A percentile compares a stretch with the other conserved stretches of the same genome.
Evolutionary conservation across 345 rosid genomes (phyloP).

Genomic region (Boechera stricta): DNA sequence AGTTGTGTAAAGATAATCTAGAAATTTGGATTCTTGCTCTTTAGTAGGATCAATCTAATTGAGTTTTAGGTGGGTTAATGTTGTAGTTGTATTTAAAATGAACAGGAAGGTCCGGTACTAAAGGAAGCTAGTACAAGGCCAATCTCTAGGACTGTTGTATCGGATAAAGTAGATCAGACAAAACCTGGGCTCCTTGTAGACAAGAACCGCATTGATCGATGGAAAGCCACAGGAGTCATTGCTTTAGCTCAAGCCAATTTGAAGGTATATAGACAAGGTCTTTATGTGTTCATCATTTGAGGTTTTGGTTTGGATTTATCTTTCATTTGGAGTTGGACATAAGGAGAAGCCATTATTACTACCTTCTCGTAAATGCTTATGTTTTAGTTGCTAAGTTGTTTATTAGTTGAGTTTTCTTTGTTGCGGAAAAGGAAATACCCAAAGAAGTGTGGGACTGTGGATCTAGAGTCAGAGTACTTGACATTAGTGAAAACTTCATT

Average conservation of each 20-base stretch:
- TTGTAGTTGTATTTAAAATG: conserved; percentile 1
- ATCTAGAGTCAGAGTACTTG: conserved; percentile 64
- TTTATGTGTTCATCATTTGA: background rate
- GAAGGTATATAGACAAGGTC: conserved; percentile 55
- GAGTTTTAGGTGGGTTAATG: conserved; percentile 10
- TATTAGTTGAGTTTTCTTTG: conserved; percentile 16
- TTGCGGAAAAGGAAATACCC: conserved; percentile 63
- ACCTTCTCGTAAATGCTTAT: background rate
- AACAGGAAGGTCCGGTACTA: conserved; percentile 75
- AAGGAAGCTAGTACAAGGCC: conserved; percentile 64
- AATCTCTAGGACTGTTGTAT: conserved; percentile 52
- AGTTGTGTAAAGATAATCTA: background rate
- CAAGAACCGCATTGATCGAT: conserved; percentile 60
- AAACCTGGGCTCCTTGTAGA: conserved; percentile 47
- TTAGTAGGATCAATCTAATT: conserved; percentile 20
- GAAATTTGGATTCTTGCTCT: conserved; percentile 18
- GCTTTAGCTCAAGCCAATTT: conserved; percentile 70
- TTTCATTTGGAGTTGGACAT: background rate
- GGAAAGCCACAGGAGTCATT: conserved; percentile 81
- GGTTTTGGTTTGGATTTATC: conserved; percentile 21
- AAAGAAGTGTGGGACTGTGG: conserved; percentile 79
- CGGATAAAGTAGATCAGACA: conserved; percentile 31
- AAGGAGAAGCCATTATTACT: conserved; percentile 5
- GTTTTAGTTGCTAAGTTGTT: conserved; percentile 1
- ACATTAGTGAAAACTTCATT: conserved; percentile 68